Conservation (phyloP, 106 monocot species). For the Gastrodia elata region DNA sequence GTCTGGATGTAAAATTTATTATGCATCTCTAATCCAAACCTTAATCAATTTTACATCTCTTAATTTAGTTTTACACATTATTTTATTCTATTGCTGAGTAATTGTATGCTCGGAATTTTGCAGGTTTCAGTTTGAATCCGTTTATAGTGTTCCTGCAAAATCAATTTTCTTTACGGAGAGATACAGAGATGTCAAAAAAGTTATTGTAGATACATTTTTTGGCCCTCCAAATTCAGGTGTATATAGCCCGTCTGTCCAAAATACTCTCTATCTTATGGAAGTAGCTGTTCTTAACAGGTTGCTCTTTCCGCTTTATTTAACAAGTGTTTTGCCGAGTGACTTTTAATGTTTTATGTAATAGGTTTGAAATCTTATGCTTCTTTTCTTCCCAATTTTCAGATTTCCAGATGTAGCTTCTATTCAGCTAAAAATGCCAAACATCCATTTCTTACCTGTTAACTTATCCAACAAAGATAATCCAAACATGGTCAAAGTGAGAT, state of each 20-base stretch:
- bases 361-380: neutral
- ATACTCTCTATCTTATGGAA: constrained; percentile 80
- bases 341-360: neutral
- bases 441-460: constrained; percentile 90
- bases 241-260: constrained; percentile 95
- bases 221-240: constrained; percentile 54
- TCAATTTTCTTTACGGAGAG: constrained; percentile 53
- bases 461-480: constrained; percentile 58
- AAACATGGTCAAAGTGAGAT: constrained; percentile 57
- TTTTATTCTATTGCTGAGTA: neutral
- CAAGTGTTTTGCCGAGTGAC: neutral
- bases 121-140: constrained; percentile 52
- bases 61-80: neutral
- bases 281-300: constrained; percentile 74
- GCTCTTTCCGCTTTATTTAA: neutral
- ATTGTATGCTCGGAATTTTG: constrained; percentile 1
- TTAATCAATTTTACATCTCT: neutral
- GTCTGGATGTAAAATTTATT: neutral
- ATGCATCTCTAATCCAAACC: too few relatives aligned
- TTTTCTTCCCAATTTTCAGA: constrained; percentile 28
- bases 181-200: constrained; percentile 53
- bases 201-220: constrained; percentile 61
- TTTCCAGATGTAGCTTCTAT: constrained; percentile 50
- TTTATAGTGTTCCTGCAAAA: constrained; percentile 41
- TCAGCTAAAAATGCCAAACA: constrained; percentile 80